Base-by-base conservation (phyloP, 306 rosid genomes). In the Fragaria ananassa region DNA sequence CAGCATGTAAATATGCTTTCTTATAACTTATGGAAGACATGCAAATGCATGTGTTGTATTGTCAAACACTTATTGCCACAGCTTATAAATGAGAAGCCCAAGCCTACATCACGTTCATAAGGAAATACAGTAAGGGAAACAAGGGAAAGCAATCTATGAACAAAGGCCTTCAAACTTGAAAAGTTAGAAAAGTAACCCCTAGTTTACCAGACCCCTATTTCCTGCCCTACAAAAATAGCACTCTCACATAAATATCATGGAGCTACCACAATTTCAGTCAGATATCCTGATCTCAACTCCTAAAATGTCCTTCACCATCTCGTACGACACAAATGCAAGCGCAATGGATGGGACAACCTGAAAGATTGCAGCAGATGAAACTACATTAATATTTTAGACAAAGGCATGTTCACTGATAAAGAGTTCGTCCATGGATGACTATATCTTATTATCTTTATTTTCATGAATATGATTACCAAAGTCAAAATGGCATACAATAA, bases 341-440 rank as follows among this genome's bases (percentile, higher is more conserved):
- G 99, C 96, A 81, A 95, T 95, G 8, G 99, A 95, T 67, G 99
- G 99, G 73, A 92, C 99, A 49, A 95, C 99, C 99, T 95, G 93
- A 82, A 51, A 76, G 68, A 84, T 70, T 79, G 71, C 41, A 75
- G 75, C 58, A 25, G 29, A 77, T 77, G 41, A 70, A 68, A 74
- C 21, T 50, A 76, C 39, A 23, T 63, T 56, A 42, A 54, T 65
- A 54, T 42, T 61, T 54, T 17, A 39, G 25, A n/a, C 18, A 70
- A 76, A 34, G 70, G 58, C 27, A 25, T 19, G 21, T 44, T 14
- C 34, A 51, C 42, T 3, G 25, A 64, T 35, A 12, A 65, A 37
- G 4, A 41, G 46, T n/a, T 23, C 2, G 41, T 61, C 69, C 5
- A 64, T 34, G 23, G 10, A 34, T 60, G 23, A 18, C 13, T 35